These are phyloP conservation scores for Peronospora belbahrii DNA, from an alignment of 352 stramenopile genomes.

Conservation along the genomic window DNA sequence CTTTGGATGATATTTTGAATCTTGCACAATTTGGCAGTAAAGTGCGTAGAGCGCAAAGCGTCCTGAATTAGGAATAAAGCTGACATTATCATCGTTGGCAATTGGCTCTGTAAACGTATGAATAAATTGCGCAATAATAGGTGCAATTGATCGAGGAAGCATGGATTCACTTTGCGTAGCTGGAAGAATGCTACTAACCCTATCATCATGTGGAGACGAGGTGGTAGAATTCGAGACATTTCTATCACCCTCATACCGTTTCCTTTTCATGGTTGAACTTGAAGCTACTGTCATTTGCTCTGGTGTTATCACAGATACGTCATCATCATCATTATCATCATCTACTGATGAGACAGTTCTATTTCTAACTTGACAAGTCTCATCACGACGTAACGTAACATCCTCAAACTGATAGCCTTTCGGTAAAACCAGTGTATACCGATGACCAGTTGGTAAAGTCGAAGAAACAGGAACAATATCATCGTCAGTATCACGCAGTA, in stretches of 20 bases:
- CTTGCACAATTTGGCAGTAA: constrained; percentile 31
- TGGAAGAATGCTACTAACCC: neutral
- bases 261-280: constrained; percentile 11
- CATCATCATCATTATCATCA: constrained; percentile 6
- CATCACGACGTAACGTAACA: neutral
- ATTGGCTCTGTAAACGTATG: constrained; percentile 45
- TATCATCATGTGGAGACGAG: neutral
- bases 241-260: constrained; percentile 8
- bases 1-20: constrained; percentile 33
- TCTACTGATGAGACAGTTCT: neutral
- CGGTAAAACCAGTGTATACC: constrained; percentile 28
- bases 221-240: neutral
- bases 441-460: constrained; percentile 26
- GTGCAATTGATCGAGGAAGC: constrained; percentile 16
- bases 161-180: neutral
- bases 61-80: constrained; percentile 45
- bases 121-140: constrained; percentile 39
- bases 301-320: constrained; percentile 1
- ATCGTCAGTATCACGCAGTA: constrained; percentile 38
- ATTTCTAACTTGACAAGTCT: neutral
- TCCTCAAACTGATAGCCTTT: constrained; percentile 1
- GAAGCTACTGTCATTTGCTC: constrained; percentile 7
- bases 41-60: constrained; percentile 40
- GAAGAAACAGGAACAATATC: constrained; percentile 37
- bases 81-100: constrained; percentile 49